Conservation (phyloP, 345 rosid species). For the Ceriops tagal region DNA sequence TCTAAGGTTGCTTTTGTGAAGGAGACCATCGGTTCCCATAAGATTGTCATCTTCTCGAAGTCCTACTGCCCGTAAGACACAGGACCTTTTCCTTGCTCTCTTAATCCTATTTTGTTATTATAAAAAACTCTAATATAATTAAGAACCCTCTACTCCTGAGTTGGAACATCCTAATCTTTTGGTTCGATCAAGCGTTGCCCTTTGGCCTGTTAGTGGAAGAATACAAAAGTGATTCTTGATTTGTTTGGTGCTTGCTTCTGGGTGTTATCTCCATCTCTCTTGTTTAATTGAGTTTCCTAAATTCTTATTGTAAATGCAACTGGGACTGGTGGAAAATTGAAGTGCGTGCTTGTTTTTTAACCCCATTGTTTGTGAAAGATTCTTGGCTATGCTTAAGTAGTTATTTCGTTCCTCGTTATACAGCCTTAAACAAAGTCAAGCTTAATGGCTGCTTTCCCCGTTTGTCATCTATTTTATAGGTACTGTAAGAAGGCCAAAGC, state of each 20-base stretch:
- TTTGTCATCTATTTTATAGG: conserved; percentile 33
- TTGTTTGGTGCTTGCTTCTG: not conserved
- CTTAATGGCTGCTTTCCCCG: not conserved
- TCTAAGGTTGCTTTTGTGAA: conserved; percentile 54
- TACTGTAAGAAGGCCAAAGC: conserved; percentile 78
- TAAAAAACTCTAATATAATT: not conserved
- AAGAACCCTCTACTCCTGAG: not conserved
- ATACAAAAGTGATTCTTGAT: not conserved
- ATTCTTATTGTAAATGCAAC: not conserved
- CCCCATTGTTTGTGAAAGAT: too few species aligned
- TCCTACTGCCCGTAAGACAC: conserved; percentile 84
- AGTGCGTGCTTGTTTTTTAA: too few species aligned
- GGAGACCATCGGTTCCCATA: conserved; percentile 72
- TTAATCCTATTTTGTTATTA: not conserved
- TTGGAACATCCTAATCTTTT: not conserved
- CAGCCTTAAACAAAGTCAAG: not conserved
- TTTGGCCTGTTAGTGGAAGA: not conserved
- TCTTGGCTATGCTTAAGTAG: not conserved
- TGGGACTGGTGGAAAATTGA: too few species aligned
- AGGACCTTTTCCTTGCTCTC: not conserved
- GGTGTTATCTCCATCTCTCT: not conserved
- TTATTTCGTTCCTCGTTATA: not conserved
- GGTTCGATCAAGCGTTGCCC: not conserved
- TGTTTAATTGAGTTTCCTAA: too few species aligned
- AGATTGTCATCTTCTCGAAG: conserved; percentile 95